Evolutionary conservation across 441 rosid genomes (phyloP), one percentile per base, ranked within the genome.

Genomic region (Melastoma candidum): DNA sequence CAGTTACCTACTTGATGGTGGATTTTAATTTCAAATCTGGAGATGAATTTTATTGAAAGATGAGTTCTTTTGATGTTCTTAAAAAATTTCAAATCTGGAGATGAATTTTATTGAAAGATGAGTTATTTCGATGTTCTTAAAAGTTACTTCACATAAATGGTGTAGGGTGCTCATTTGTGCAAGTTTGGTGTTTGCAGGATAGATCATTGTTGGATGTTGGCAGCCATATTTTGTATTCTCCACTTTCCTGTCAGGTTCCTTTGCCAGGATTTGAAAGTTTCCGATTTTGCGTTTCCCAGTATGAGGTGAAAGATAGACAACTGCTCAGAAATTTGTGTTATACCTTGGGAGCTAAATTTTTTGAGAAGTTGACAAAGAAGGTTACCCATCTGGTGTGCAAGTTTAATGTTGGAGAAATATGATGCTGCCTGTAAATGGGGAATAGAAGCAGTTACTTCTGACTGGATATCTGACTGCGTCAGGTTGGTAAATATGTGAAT

Each of bases 381-480:
- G 94, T 79, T 62, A 90, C 97, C 54, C 97, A 90, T 78, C 78
- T 94, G 58, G 47, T 90, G 51, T 94, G 97, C 73, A 87, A 85
- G 69, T 87, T 73, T 69, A 66, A 80, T n/a, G 59, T 53, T 65
- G 97, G 99, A 60, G 80, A 71, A 90, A 71, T 87, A 82, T 65
- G 88, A 85, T 55, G 83, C 77, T 57, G 90, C 97, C 59, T 72
- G 81, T 74, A 77, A 71, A 69, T 83, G 94, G 88, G 90, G 92
- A 58, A 78, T 78, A 76, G 58, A 59, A 56, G 65, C 81, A 17
- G 73, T 85, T 59, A 82, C 95, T 53, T 63, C 78, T 47, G 95
- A 85, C 46, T 94, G 99, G 99, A 67, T 90, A 57, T 85, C 71
- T 70, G 96, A 90, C 70, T 90, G 99, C 74, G 78, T 81, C 67